These are phyloP conservation scores for Parsonsia alboflavescens DNA, from an alignment of 257 asterid species.

Conservation along the genomic window DNA sequence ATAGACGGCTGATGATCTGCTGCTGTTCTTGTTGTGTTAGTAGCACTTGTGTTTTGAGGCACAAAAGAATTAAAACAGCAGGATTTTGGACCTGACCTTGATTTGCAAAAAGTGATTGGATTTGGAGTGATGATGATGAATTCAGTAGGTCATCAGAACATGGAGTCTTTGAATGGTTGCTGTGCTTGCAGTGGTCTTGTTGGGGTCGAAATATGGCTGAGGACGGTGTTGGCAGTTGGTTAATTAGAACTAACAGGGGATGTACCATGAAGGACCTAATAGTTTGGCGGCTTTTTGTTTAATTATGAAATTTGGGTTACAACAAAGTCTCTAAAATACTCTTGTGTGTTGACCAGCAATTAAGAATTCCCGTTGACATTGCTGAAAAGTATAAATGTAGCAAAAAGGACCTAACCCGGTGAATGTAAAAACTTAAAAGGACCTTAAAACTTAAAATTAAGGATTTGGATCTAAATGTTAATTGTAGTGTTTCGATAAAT, in stretches of 20 bases:
- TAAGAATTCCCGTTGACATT: no score
- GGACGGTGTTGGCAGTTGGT: slow-evolving; percentile 4
- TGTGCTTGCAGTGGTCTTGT: slow-evolving; percentile 8
- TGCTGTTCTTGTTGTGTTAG: background rate
- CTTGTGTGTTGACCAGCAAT: no score
- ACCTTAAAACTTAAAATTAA: no score
- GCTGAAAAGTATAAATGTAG: no score
- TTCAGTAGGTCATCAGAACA: slow-evolving; percentile 19
- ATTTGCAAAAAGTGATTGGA: slow-evolving; percentile 10
- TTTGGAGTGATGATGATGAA: slow-evolving; percentile 8
- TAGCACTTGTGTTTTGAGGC: slow-evolving; percentile 3
- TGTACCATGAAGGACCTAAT: background rate
- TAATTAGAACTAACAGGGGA: slow-evolving; percentile 19
- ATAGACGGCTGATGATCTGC: slow-evolving; percentile 22
- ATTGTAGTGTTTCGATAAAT: no score
- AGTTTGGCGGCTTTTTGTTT: no score
- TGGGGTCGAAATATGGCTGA: slow-evolving; percentile 25
- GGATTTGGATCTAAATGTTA: no score
- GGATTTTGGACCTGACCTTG: background rate
- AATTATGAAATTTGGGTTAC: no score
- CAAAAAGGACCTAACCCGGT: no score
- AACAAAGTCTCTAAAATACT: no score
- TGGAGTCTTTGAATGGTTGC: background rate
- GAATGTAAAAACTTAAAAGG: no score
- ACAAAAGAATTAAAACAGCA: background rate